phyloP scores from a whole-genome alignment of 202 grass and related monocot genomes.

The Thinopyrum obtusiflorum region DNA sequence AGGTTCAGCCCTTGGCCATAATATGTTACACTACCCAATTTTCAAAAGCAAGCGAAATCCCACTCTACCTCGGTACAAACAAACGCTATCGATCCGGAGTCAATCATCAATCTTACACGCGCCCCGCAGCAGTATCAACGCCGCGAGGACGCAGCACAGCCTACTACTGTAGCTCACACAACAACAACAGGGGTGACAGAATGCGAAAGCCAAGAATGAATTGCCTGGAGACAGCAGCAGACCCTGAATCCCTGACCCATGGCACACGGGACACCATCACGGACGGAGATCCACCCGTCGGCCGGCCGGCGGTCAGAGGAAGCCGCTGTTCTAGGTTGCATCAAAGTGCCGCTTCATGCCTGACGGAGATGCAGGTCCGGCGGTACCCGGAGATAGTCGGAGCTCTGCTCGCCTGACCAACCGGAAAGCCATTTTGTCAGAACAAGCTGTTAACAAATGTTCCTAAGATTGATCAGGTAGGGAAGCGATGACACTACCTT shows the following conservation, averaged over 20 bases:
- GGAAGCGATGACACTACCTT: slow-evolving; percentile 19
- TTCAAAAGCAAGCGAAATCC: neutral
- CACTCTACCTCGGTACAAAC: neutral
- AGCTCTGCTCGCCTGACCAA: slow-evolving; percentile 44
- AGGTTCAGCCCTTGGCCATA: neutral
- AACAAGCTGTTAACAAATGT: too few relatives aligned
- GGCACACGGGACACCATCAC: neutral
- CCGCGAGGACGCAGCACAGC: neutral
- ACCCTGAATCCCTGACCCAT: slow-evolving; percentile 17
- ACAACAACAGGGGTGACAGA: neutral
- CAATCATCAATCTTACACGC: slow-evolving; percentile 19
- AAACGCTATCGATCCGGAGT: neutral
- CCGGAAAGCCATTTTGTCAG: slow-evolving; percentile 11
- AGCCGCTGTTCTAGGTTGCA: slow-evolving; percentile 43
- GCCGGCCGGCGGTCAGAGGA: neutral
- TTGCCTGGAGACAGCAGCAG: slow-evolving; percentile 77
- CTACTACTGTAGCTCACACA: slow-evolving; percentile 24
- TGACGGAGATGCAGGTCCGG: slow-evolving; percentile 43
- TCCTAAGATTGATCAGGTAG: too few relatives aligned
- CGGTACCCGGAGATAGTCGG: slow-evolving; percentile 37
- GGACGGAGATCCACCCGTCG: neutral
- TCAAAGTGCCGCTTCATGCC: slow-evolving; percentile 20
- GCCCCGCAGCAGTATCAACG: neutral
- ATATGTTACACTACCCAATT: neutral
- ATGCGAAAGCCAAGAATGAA: slow-evolving; percentile 92